Percentiles rank a stretch among this genome's conserved stretches.
Evolutionary conservation across 495 filamentous ascomycete species (phyloP).

Genomic region (Aspergillus hancockii): DNA sequence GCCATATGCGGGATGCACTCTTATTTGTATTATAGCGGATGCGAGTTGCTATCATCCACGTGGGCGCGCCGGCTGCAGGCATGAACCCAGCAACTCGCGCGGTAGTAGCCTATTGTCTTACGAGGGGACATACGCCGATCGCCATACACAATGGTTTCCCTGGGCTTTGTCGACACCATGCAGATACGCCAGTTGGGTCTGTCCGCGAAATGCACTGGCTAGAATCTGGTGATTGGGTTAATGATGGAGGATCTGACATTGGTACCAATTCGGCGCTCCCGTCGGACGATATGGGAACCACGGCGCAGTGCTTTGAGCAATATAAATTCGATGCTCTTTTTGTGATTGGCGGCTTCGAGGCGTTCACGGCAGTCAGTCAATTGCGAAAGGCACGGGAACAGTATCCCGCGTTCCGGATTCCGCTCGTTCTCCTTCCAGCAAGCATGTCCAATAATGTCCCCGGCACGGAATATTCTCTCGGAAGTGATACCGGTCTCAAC

Average conservation of each 20-base stretch:
- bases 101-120: slow-evolving; percentile 89
- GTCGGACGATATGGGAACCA: slow-evolving; percentile 71
- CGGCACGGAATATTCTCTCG: slow-evolving; percentile 91
- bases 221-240: slow-evolving; percentile 89
- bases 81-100: slow-evolving; percentile 96
- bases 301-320: slow-evolving; percentile 76
- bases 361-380: slow-evolving; percentile 84
- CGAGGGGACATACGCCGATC: slow-evolving; percentile 82
- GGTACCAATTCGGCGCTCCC: slow-evolving; percentile 92
- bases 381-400: slow-evolving; percentile 72
- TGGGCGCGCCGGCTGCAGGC: slow-evolving; percentile 91
- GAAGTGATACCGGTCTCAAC: slow-evolving; percentile 93
- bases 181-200: slow-evolving; percentile 72
- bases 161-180: slow-evolving; percentile 87
- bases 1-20: slow-evolving; percentile 2
- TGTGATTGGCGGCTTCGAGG: slow-evolving; percentile 91
- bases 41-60: slow-evolving; percentile 90
- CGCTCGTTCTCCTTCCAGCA: slow-evolving; percentile 86
- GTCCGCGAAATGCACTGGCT: slow-evolving; percentile 85
- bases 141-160: slow-evolving; percentile 96
- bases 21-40: slow-evolving; percentile 58
- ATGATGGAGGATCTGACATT: slow-evolving; percentile 92
- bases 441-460: slow-evolving; percentile 97
- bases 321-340: slow-evolving; percentile 89
- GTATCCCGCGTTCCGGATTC: slow-evolving; percentile 83